Conservation (phyloP, 179 eudicot species). For the Carnegiea gigantea region DNA sequence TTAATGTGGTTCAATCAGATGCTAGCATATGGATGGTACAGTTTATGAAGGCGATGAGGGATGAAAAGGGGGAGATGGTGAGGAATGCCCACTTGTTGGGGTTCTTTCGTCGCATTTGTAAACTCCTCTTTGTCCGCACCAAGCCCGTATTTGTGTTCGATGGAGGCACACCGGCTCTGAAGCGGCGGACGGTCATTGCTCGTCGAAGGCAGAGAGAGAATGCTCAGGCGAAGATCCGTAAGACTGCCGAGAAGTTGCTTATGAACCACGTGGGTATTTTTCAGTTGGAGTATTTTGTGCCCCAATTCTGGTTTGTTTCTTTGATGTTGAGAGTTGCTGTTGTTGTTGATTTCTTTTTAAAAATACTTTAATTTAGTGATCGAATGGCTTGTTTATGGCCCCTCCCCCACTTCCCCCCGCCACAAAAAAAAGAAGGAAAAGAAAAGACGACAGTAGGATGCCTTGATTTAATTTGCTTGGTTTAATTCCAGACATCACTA, state of each 20-base stretch:
- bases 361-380: no score
- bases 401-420: no score
- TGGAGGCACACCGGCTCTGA: conserved; percentile 88
- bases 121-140: conserved; percentile 80
- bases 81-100: conserved; percentile 87
- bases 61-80: conserved; percentile 94
- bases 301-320: no score
- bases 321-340: no score
- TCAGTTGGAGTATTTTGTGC: no score
- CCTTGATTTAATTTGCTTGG: no score
- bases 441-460: background rate
- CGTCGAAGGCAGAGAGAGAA: conserved; percentile 89
- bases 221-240: conserved; percentile 85
- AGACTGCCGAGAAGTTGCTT: conserved; percentile 89
- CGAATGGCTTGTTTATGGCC: no score
- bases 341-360: no score
- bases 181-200: conserved; percentile 81
- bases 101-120: conserved; percentile 94
- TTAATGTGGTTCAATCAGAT: conserved; percentile 38
- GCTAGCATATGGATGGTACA: conserved; percentile 99
- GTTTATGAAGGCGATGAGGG: conserved; percentile 98
- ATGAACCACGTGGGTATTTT: conserved; percentile 64
- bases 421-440: no score
- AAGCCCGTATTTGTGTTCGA: conserved; percentile 96
- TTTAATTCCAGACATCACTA: no score